Evolutionary conservation across 106 monocot species (phyloP).

Genomic region (Ottelia alismoides): DNA sequence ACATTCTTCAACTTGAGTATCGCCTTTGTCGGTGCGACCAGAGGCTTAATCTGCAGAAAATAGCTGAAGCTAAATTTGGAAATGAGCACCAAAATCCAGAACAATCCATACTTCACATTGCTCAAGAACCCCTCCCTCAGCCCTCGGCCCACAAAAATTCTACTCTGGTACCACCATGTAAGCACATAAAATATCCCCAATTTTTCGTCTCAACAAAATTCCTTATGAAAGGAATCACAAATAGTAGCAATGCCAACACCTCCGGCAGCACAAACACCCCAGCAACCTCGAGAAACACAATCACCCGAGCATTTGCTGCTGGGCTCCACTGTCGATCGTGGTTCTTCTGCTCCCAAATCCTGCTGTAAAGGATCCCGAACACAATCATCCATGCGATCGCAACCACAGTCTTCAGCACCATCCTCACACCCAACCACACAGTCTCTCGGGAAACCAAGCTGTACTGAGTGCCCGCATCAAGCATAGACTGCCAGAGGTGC

Average conservation of each 20-base stretch:
- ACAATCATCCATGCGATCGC: conserved; percentile 10
- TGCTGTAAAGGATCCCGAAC: conserved; percentile 11
- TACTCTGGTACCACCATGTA: conserved; percentile 22
- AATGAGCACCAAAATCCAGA: conserved; percentile 10
- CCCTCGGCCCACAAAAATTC: conserved; percentile 18
- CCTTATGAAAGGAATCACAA: conserved; percentile 8
- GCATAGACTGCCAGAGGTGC: conserved; percentile 12
- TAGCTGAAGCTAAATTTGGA: conserved; percentile 19
- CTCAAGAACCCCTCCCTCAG: conserved; percentile 17
- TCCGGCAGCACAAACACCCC: conserved; percentile 21
- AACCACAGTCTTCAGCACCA: conserved; percentile 11
- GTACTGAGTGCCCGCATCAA: conserved; percentile 22
- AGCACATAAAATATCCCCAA: conserved; percentile 15
- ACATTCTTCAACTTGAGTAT: conserved; percentile 7
- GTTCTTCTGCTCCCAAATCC: conserved; percentile 20
- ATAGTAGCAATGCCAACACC: conserved; percentile 4
- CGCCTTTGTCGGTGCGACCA: conserved; percentile 17
- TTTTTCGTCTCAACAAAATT: conserved; percentile 18
- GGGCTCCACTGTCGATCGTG: conserved; percentile 9
- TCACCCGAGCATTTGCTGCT: conserved; percentile 8
- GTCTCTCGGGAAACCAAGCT: conserved; percentile 19
- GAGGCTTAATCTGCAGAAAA: conserved; percentile 21
- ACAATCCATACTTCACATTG: conserved; percentile 17
- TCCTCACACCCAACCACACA: conserved; percentile 7
- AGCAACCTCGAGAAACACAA: conserved; percentile 12